Evolutionary conservation across 148 eudicot genomes (phyloP), one percentile per base, ranked within the genome.

Genomic region (Persicaria maculosa): DNA sequence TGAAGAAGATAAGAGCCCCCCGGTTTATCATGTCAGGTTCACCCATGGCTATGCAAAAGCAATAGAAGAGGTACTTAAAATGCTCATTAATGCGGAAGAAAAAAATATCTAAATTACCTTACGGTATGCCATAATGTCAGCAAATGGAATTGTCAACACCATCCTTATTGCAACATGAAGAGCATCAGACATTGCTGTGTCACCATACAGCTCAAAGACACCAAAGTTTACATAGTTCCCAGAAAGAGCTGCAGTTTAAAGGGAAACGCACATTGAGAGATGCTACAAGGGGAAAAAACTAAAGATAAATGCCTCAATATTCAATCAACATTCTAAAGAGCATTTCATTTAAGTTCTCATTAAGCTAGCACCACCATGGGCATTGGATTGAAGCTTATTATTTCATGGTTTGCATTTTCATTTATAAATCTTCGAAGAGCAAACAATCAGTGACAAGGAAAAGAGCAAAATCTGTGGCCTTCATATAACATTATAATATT

Each of bases 201-300:
- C 98, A 45, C 98, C 98, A 78, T 95, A 95, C n/a, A 95, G 79
- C 80, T 95, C 98, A 79, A 95, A 90, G 75, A 95, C 97, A 25
- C 98, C 98, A 81, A 92, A 95, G 78, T 92, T 95, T 81, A 95
- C 93, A 77, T 88, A 92, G 75, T 90, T 90, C 43, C 98, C 98
- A 76, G 83, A 74, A 77, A 95, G 93, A 9, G 91, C 98, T 95
- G 93, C 72, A 81, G 85, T 75, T 68, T 64, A 70, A 19, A 72
- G 52, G 71, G 15, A 74, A 75, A 72, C 46, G 71, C 74, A 43
- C 55, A 46, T 68, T 31, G 76, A 52, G 46, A 52, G 43, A 20
- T 45, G 47, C 46, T 53, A 65, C 75, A 25, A 72, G 50, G 14
- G 17, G 25, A 48, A 8, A 19, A 71, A 71, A 55, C 10, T 9